Conservation (phyloP, 345 rosid genomes). For the Kandelia obovata region DNA sequence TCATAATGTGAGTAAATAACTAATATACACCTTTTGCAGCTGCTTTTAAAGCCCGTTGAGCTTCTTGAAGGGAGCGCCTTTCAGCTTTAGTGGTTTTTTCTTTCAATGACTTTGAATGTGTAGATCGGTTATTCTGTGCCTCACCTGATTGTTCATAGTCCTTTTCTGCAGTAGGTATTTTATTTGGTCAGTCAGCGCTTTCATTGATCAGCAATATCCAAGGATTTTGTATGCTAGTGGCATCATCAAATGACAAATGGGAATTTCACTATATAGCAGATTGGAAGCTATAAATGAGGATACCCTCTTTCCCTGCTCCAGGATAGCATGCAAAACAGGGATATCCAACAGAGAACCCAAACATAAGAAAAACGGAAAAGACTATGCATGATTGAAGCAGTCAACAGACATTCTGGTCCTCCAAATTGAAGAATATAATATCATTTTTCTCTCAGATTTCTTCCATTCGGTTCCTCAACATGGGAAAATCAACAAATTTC, state of each 20-base stretch:
- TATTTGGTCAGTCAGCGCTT: neutral
- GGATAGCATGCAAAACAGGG: no score
- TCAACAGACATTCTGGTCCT: no score
- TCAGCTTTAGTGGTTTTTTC: conserved; percentile 89
- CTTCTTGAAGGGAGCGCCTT: conserved; percentile 89
- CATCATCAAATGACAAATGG: neutral
- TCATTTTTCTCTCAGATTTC: no score
- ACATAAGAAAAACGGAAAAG: no score
- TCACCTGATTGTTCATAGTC: conserved; percentile 43
- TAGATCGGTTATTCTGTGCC: conserved; percentile 45
- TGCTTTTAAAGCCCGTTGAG: conserved; percentile 89
- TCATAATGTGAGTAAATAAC: neutral
- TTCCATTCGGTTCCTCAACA: no score
- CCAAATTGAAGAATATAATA: no score
- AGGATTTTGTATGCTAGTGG: neutral
- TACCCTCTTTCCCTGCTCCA: no score
- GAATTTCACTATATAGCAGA: no score
- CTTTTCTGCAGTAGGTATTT: conserved; percentile 41
- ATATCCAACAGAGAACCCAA: no score
- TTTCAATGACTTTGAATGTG: conserved; percentile 56
- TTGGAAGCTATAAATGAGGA: no score
- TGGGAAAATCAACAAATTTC: no score
- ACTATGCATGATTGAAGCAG: no score
- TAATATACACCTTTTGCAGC: conserved; percentile 68
- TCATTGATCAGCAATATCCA: neutral